phyloP scores from a whole-genome alignment of 345 rosid species.

The Hypericum perforatum region DNA sequence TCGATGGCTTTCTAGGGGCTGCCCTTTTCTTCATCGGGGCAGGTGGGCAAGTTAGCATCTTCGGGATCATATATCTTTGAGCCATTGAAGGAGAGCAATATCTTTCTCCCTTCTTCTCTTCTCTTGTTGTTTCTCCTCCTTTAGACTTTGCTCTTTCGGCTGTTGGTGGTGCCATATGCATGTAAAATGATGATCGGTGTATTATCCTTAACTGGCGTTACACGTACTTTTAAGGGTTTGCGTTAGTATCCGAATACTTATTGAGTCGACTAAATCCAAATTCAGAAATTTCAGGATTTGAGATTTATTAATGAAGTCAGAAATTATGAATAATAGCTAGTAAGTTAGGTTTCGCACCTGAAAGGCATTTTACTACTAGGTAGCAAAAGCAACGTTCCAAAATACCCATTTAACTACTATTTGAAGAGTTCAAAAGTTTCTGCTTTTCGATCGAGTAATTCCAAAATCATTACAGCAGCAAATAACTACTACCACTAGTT shows the following conservation, averaged over 20 bases:
- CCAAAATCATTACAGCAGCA: constrained; percentile 32
- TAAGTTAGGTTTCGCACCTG: constrained; percentile 3
- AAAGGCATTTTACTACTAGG: constrained; percentile 8
- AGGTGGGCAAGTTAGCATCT: constrained; percentile 24
- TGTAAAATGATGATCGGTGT: background rate
- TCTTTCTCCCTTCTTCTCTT: no score
- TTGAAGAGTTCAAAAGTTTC: constrained; percentile 19
- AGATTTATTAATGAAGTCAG: background rate
- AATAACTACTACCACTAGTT: constrained; percentile 33
- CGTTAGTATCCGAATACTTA: background rate
- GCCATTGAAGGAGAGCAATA: constrained; percentile 16
- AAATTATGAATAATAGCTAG: no score
- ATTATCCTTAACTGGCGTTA: background rate
- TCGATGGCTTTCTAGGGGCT: constrained; percentile 6
- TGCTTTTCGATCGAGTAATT: constrained; percentile 6
- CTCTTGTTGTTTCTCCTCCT: no score
- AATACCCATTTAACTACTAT: constrained; percentile 7
- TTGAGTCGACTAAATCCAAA: background rate
- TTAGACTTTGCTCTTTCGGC: background rate
- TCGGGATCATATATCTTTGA: constrained; percentile 22
- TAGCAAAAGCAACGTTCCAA: constrained; percentile 24
- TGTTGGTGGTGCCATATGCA: constrained; percentile 10
- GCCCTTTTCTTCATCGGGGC: constrained; percentile 35
- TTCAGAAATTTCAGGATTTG: background rate
- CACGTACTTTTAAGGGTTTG: background rate